Conservation (phyloP, 495 filamentous ascomycete genomes). For the Trichocladium uniseriatum region DNA sequence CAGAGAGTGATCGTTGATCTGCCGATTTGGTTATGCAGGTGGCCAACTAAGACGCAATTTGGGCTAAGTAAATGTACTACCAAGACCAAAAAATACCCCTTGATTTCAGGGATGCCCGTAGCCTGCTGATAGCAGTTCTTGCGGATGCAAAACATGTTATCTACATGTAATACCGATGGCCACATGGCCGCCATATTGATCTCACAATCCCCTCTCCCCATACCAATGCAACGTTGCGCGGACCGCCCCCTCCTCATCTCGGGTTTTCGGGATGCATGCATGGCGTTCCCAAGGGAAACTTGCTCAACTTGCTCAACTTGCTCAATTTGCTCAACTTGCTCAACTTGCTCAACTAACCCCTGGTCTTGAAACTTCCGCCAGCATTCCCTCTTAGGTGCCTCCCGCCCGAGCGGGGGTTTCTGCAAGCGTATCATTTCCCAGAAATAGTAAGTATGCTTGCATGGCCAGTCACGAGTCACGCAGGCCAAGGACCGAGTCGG, state of each 20-base stretch:
- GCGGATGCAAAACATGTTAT: too few species aligned
- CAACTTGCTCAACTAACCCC: background rate
- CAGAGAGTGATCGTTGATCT: background rate
- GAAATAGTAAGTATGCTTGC: background rate
- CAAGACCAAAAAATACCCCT: too few species aligned
- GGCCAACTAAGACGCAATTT: too few species aligned
- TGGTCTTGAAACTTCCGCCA: background rate
- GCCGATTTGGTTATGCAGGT: too few species aligned
- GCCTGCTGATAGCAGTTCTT: too few species aligned
- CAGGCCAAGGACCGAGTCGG: background rate
- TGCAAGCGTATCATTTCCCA: too few species aligned
- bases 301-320: conserved; percentile 8
- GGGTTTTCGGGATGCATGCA: background rate
- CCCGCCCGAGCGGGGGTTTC: background rate
- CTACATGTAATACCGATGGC: too few species aligned
- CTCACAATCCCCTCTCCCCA: background rate
- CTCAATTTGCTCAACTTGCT: too few species aligned
- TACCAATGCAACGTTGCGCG: background rate
- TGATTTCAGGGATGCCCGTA: too few species aligned
- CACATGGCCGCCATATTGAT: background rate
- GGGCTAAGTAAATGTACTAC: too few species aligned
- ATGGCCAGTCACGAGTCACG: background rate
- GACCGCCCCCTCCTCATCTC: background rate
- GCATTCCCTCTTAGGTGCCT: background rate
- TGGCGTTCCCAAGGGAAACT: background rate